Conservation (phyloP, 345 rosid genomes). For the Salix exigua region DNA sequence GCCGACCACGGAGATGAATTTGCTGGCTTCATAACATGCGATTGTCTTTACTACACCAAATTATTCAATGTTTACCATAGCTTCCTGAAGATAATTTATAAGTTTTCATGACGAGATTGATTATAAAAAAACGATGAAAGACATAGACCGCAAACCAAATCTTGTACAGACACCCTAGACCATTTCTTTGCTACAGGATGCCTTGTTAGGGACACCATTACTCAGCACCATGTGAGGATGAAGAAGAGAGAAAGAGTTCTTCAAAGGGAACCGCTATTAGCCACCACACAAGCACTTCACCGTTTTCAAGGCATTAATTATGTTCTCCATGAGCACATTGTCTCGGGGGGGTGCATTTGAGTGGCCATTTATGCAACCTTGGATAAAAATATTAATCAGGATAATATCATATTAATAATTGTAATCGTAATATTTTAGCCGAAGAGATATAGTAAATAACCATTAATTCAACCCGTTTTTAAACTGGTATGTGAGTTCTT, state of each 20-base stretch:
- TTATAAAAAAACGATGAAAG: not conserved
- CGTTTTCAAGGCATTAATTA: slow-evolving; percentile 7
- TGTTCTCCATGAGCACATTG: not conserved
- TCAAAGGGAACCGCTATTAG: slow-evolving; percentile 1
- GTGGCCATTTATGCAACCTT: slow-evolving; percentile 5
- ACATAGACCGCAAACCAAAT: slow-evolving; percentile 20
- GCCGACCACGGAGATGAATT: not conserved
- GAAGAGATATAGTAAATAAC: no score
- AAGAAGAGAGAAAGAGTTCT: slow-evolving; percentile 11
- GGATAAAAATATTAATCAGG: not conserved
- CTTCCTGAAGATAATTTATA: not conserved
- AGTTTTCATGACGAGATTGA: not conserved
- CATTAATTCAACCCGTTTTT: not conserved
- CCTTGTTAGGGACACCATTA: slow-evolving; percentile 31
- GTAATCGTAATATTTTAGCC: no score
- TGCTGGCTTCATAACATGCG: not conserved
- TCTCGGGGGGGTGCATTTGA: slow-evolving; percentile 31
- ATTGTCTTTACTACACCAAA: not conserved
- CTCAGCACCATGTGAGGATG: slow-evolving; percentile 39
- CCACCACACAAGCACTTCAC: slow-evolving; percentile 8
- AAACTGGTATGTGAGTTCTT: no score
- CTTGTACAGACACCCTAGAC: slow-evolving; percentile 43
- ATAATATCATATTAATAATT: not conserved
- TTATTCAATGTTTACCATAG: not conserved
- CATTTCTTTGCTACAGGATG: slow-evolving; percentile 9